Conservation (phyloP, 176 grass and related monocot genomes). For the Oryza brachyantha region DNA sequence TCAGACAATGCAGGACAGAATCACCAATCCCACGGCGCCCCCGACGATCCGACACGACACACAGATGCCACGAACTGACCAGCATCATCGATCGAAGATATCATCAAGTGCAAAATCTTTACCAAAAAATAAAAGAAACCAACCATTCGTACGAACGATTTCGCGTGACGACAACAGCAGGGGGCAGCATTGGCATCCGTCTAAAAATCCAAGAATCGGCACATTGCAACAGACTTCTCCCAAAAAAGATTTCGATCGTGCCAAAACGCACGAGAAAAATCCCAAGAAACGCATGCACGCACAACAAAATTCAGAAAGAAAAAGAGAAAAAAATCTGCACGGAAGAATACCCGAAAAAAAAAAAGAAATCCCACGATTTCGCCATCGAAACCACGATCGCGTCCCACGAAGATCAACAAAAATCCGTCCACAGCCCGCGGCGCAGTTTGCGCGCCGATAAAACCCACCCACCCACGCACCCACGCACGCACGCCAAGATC, state of each 20-base stretch:
- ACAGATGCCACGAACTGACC: background rate
- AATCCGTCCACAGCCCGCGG: background rate
- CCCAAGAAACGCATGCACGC: background rate
- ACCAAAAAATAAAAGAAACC: slow-evolving; percentile 10
- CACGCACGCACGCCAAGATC: slow-evolving; percentile 22
- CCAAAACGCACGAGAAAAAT: background rate
- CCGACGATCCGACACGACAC: background rate
- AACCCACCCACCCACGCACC: too few relatives aligned
- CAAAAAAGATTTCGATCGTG: background rate
- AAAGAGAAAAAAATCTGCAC: background rate
- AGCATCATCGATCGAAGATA: slow-evolving; percentile 28
- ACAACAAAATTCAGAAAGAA: background rate
- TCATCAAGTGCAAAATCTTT: slow-evolving; percentile 8
- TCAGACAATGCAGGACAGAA: slow-evolving; percentile 15
- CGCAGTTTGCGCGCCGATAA: background rate
- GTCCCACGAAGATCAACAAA: background rate
- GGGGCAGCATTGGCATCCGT: background rate
- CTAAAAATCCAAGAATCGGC: background rate
- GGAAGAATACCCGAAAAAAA: too few relatives aligned
- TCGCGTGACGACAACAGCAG: background rate
- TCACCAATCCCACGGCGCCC: slow-evolving; percentile 14
- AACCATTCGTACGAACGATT: slow-evolving; percentile 1
- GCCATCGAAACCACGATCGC: background rate
- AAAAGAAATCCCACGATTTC: background rate
- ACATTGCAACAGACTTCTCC: slow-evolving; percentile 2